Base-by-base conservation (phyloP, 1,284 basidiomycete genomes). In the Athelia psychrophila region DNA sequence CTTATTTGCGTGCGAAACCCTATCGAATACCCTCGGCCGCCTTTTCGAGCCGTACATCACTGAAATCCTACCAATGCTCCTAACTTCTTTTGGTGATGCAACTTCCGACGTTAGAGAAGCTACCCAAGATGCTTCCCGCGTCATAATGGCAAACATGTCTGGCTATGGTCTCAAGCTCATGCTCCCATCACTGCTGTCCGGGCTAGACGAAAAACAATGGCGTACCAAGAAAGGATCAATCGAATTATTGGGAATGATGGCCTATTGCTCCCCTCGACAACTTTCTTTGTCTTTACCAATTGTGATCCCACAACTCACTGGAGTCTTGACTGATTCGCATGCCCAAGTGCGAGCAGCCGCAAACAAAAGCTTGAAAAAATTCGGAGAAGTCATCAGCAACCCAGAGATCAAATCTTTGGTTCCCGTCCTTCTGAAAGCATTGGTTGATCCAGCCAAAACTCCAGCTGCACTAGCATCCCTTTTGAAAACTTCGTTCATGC, bases 161-260 rank as follows among this genome's bases (percentile, higher is more conserved):
- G 95, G 93, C 50, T 93, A 95, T 67, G 95, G 94, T 44, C 90
- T 99, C 67, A 99, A 99, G 73, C 81, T 95, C 49, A 95, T 99
- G 56, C 75, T 99, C 5, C 97, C 97, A 0, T 89, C 91, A 1
- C 71, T 99, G 8, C 79, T 99, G 4, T 88, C 87, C 32, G 96
- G 95, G 32, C 76, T 99, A 46, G 95, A 98, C 60, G 97, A 99
- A 69, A 98, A 98, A 68, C 97, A 99, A 68, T 99, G 97, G 97
- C 81, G 96, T 24, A 94, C 95, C 2, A 99, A 99, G 77, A 98
- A 98, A 74, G 97, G 81, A 1, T 96, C 95, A 2, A 98, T 99
- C 58, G 97, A 99, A 68, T 74, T 99, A n/a, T 77, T 99, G 51
- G 97, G 97, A 33, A 91, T 95, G 76, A 99, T 99, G 95, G 97